Base-by-base conservation (phyloP, 257 asterid species). In the Prunella vulgaris region DNA sequence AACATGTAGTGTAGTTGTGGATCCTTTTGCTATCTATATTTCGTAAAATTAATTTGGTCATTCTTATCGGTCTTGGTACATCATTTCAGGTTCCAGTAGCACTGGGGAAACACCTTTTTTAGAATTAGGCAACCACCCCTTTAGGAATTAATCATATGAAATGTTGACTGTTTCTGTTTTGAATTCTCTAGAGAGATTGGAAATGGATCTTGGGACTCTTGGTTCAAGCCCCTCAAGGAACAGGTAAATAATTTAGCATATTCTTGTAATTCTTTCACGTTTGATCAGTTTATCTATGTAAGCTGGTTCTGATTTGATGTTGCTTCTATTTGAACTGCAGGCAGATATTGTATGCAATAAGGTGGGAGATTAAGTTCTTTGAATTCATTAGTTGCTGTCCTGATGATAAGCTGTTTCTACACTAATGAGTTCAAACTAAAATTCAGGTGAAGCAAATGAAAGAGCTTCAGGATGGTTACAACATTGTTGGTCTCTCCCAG, bases 401-500 rank as follows among this genome's bases (percentile, higher is more conserved):
- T 83, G 38, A 46, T 20, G 74, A 67, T 74, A 57, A 49, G 59
- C 32, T 51, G 33, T 42, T 73, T 63, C 63, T 30, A 56, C 51
- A 51, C 66, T 72, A 60, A 78, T 54, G 10, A 69, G 28, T 65
- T 74, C 44, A 67, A 64, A 60, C 51, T 44, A 2, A 59, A 75
- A 69, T 75, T 69, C 88, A 92, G 98, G 96, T 93, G 79, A 93
- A 90, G 86, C 78, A 86, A 84, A 80, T 93, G 93, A 64, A 84
- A 79, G 97, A 90, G 64, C 90, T 93, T 71, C 86, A 73, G 70
- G 77, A 75, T 13, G 98, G 98, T 68, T 93, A 88, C 84, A 90
- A 87, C 84, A 86, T 93, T 22, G 97, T 93, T 63, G 98, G 97
- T 76, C 97, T 93, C 62, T 93, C 98, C 68, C 98, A 92, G 97